phyloP scores from a whole-genome alignment of 805 yeast genomes.

The Yarrowia porcina region DNA sequence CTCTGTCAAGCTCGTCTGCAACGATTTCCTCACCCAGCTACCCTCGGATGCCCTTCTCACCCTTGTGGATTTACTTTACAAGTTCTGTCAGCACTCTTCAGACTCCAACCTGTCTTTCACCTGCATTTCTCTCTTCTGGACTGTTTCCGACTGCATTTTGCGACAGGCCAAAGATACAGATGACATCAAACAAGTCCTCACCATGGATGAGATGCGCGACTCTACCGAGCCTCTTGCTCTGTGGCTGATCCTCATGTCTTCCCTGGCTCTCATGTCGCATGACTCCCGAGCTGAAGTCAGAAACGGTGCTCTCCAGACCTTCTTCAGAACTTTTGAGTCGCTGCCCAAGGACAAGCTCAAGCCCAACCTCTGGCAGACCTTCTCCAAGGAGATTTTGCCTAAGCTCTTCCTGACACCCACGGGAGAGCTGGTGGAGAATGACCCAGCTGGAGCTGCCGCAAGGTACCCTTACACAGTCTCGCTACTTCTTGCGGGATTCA shows the following conservation, averaged over 20 bases:
- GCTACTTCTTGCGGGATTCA: conserved; percentile 2
- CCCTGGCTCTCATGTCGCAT: conserved; percentile 58
- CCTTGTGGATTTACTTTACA: conserved; percentile 67
- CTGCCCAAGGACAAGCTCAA: conserved; percentile 1
- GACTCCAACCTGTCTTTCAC: conserved; percentile 89
- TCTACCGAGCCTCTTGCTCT: conserved; percentile 37
- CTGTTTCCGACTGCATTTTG: conserved; percentile 70
- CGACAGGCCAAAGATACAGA: conserved; percentile 31
- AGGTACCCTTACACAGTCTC: conserved; percentile 18
- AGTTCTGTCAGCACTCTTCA: conserved; percentile 64
- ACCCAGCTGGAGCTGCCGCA: conserved; percentile 16
- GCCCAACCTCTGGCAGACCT: conserved; percentile 13
- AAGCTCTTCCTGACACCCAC: conserved; percentile 7
- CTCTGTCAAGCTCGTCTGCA: conserved; percentile 76
- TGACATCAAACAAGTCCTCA: conserved; percentile 30
- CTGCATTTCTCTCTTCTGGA: conserved; percentile 88
- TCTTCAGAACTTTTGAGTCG: conserved; percentile 70
- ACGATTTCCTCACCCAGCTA: conserved; percentile 73
- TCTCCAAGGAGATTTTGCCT: conserved; percentile 7
- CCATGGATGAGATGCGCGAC: conserved; percentile 30
- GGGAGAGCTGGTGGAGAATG: conserved; percentile 6
- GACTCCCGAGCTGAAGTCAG: conserved; percentile 76
- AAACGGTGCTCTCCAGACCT: conserved; percentile 86
- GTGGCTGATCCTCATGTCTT: conserved; percentile 63
- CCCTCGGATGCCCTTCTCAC: conserved; percentile 63